Evolutionary conservation across 306 rosid species (phyloP).

Genomic region (Citrullus colocynthis): DNA sequence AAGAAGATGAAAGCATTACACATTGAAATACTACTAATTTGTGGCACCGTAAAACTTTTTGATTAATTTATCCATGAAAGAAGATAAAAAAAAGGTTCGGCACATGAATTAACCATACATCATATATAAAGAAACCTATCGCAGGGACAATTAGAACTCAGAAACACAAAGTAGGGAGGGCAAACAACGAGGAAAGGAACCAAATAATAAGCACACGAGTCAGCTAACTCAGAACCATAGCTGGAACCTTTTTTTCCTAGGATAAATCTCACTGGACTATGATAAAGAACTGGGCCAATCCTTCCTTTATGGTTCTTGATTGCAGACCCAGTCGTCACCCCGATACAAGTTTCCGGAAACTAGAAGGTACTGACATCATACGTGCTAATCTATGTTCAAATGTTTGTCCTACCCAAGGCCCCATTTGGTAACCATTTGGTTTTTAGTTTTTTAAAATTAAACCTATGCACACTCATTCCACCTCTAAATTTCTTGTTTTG

Average conservation of each 20-base stretch:
- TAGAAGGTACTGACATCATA: neutral
- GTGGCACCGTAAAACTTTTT: neutral
- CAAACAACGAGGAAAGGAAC: neutral
- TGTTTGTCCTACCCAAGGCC: neutral
- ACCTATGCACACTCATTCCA: too few species aligned
- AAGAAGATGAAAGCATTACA: neutral
- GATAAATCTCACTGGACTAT: neutral
- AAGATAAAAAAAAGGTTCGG: neutral
- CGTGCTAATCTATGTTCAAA: neutral
- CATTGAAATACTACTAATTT: neutral
- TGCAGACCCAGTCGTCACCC: neutral
- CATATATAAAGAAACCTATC: neutral
- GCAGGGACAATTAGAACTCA: neutral
- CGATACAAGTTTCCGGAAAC: neutral
- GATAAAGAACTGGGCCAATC: neutral
- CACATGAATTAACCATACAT: neutral
- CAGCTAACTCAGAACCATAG: neutral
- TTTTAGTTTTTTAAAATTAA: too few species aligned
- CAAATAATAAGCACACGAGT: neutral
- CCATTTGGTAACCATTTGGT: too few species aligned
- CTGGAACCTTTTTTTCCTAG: too few species aligned
- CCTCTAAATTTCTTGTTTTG: too few species aligned
- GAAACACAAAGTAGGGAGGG: neutral
- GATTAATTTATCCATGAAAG: neutral
- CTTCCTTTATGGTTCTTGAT: neutral